Evolutionary conservation across 1,139 yeast genomes (phyloP), one percentile per base, ranked within the genome.

Genomic region (Hanseniaspora uvarum): DNA sequence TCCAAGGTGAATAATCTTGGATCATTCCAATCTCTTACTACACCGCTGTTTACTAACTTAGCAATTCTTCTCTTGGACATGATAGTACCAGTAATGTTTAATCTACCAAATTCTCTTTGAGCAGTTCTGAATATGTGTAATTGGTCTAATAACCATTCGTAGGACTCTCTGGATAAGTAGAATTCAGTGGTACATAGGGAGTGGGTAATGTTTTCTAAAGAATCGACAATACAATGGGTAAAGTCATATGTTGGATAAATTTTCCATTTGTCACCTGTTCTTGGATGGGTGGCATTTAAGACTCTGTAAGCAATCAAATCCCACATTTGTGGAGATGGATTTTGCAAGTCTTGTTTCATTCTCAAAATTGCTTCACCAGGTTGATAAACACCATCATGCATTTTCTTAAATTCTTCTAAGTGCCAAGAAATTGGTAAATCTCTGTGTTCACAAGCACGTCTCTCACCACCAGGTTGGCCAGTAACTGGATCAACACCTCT

Each of bases 301-400:
- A 94, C 96, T 69, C 99, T 80, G 72, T 94, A 94, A n/a, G 98
- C 98, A 57, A 92, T 94, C 61, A 92, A 78, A 70, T 94, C 99
- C 98, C 99, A 94, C 98, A 94, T 94, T 72, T 92, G 98, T 21
- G 98, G 98, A 61, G 87, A 86, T 60, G 96, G 95, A 38, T 94
- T 85, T n/a, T 70, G 68, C 59, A 92, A 73, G 67, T 92, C 95
- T 74, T 87, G 96, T 69, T 92, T 92, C 98, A 94, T 92, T 72
- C 99, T 82, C 65, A 94, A 75, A 5, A 89, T 87, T 33, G 95
- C 97, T 67, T 86, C 87, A 59, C 97, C 97, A 44, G 88, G 88
- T 60, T 78, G 76, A 70, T 85, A 94, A 60, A 75, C 73, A 46
- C 98, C 98, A 63, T 86, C 87, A 65, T 83, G 80, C 99, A 94